phyloP scores from a whole-genome alignment of 805 yeast species.

The Candida silvicultrix region DNA sequence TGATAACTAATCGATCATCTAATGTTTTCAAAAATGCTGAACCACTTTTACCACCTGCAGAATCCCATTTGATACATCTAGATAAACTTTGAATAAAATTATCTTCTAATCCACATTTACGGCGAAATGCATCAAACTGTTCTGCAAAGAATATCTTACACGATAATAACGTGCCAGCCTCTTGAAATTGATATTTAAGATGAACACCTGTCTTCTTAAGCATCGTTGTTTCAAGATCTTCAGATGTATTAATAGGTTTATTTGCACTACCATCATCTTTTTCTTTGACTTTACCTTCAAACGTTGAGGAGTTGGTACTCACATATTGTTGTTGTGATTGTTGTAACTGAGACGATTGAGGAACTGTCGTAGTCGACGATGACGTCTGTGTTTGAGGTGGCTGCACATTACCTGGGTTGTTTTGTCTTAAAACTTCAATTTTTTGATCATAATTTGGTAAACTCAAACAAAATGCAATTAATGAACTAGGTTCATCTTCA shows the following conservation, averaged over 20 bases:
- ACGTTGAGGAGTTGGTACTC: background rate
- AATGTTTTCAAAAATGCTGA: slow-evolving; percentile 88
- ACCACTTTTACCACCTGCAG: slow-evolving; percentile 95
- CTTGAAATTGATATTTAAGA: slow-evolving; percentile 85
- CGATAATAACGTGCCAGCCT: slow-evolving; percentile 73
- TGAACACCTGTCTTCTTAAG: slow-evolving; percentile 82
- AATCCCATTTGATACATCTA: slow-evolving; percentile 92
- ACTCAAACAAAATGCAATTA: slow-evolving; percentile 88
- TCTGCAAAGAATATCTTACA: slow-evolving; percentile 95
- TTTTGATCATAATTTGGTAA: slow-evolving; percentile 76
- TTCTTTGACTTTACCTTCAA: background rate
- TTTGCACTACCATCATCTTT: background rate
- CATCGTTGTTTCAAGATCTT: slow-evolving; percentile 58
- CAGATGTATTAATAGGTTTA: background rate
- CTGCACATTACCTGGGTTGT: background rate
- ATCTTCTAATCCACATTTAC: slow-evolving; percentile 71
- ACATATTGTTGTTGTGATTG: background rate
- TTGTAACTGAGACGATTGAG: too few relatives aligned
- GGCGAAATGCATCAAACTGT: slow-evolving; percentile 91
- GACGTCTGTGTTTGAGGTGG: background rate
- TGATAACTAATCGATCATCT: slow-evolving; percentile 84
- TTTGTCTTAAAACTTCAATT: slow-evolving; percentile 28
- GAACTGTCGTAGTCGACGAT: background rate
- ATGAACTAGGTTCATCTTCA: slow-evolving; percentile 94
- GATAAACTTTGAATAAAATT: slow-evolving; percentile 84